These are phyloP conservation scores for Amoeboaphelidium protococcarum DNA, from an alignment of 371 early-diverging fungal species.

Conservation along the genomic window DNA sequence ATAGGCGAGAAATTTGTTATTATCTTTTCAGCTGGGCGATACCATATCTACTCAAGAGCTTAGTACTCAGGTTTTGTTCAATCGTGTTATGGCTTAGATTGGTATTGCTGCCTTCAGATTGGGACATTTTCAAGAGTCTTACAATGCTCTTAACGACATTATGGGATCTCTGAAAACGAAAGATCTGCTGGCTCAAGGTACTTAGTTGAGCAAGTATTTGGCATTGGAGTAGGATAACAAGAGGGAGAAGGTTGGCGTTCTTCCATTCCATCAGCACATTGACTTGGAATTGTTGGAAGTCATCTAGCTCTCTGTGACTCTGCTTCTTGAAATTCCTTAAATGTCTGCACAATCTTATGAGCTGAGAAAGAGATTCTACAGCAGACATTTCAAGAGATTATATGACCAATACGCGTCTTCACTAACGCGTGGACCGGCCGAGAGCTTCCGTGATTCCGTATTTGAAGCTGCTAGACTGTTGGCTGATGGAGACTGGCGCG, in stretches of 20 bases:
- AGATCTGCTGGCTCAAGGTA: constrained; percentile 82
- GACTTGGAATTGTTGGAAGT: constrained; percentile 91
- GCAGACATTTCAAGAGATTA: constrained; percentile 73
- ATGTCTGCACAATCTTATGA: constrained; percentile 68
- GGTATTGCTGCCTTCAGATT: constrained; percentile 88
- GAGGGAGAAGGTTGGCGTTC: constrained; percentile 66
- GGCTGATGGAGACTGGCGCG: constrained; percentile 75
- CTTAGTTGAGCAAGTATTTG: constrained; percentile 38
- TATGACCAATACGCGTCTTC: constrained; percentile 82
- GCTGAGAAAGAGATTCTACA: constrained; percentile 48
- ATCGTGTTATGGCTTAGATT: constrained; percentile 81
- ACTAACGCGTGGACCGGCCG: constrained; percentile 44
- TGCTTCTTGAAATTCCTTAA: constrained; percentile 86
- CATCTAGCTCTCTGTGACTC: constrained; percentile 71
- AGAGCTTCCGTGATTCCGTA: constrained; percentile 88
- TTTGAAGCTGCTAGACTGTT: constrained; percentile 85
- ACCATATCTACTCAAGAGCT: constrained; percentile 66
- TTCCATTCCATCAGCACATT: constrained; percentile 97
- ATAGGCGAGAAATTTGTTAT: constrained; percentile 75
- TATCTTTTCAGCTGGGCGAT: constrained; percentile 94
- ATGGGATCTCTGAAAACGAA: constrained; percentile 57
- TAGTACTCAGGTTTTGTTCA: constrained; percentile 76
- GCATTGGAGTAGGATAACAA: constrained; percentile 60
- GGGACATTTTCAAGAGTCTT: constrained; percentile 67
- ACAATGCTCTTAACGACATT: constrained; percentile 64